A percentile compares a stretch with the other conserved stretches of the same genome.
These are phyloP conservation scores for Citrus glauca DNA, from an alignment of 345 rosid species.

Conservation along the genomic window DNA sequence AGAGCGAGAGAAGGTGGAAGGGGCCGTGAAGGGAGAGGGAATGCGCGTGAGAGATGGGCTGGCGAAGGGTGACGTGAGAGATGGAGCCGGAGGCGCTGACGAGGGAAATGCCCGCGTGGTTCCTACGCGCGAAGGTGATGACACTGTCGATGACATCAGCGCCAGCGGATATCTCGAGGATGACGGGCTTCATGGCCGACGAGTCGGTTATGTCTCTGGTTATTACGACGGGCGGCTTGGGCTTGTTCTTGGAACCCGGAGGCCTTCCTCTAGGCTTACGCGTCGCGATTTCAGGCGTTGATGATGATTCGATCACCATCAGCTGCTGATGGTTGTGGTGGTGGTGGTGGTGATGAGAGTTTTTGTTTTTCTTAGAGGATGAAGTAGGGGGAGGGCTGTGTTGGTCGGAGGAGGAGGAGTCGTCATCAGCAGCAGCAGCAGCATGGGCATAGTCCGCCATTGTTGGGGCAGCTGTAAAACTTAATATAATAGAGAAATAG, in stretches of 20 bases:
- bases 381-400: slow-evolving; percentile 11
- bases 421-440: slow-evolving; percentile 5
- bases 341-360: background rate
- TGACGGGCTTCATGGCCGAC: slow-evolving; percentile 35
- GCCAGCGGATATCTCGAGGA: slow-evolving; percentile 54
- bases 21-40: slow-evolving; percentile 38
- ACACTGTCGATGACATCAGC: slow-evolving; percentile 39
- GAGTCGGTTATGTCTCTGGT: slow-evolving; percentile 20
- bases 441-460: slow-evolving; percentile 34
- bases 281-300: background rate
- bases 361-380: background rate
- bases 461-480: background rate
- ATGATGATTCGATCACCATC: slow-evolving; percentile 5
- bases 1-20: slow-evolving; percentile 38
- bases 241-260: slow-evolving; percentile 56
- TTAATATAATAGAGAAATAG: background rate
- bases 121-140: slow-evolving; percentile 29
- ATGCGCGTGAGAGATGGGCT: slow-evolving; percentile 33
- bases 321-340: background rate
- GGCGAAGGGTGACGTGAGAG: slow-evolving; percentile 41
- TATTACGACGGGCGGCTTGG: slow-evolving; percentile 45
- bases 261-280: slow-evolving; percentile 53
- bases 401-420: slow-evolving; percentile 36
- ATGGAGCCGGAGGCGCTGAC: slow-evolving; percentile 46
- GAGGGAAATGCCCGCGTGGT: slow-evolving; percentile 27